These are phyloP conservation scores for Oryza meridionalis DNA, from an alignment of 176 grass and related monocot genomes.

Conservation along the genomic window DNA sequence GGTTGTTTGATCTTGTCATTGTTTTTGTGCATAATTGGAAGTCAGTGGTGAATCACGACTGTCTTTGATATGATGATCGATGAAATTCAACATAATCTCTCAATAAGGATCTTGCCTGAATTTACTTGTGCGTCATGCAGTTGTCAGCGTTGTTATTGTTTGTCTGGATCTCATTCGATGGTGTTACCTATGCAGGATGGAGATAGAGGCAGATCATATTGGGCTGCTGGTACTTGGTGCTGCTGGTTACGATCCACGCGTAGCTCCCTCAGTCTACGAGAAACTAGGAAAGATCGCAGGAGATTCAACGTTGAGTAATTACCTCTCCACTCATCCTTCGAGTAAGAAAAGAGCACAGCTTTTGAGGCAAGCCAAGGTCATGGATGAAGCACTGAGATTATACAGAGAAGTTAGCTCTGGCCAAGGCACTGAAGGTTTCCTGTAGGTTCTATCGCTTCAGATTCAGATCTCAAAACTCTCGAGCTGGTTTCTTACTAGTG, in stretches of 20 bases:
- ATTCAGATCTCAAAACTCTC: not conserved
- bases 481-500: not conserved
- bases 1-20: not conserved
- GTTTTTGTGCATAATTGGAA: constrained; percentile 2
- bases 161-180: constrained; percentile 13
- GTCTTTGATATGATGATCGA: not conserved
- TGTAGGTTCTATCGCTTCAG: constrained; percentile 45
- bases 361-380: constrained; percentile 62
- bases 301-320: constrained; percentile 63
- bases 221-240: constrained; percentile 82
- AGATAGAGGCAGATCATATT: constrained; percentile 96
- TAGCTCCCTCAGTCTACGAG: constrained; percentile 80
- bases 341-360: constrained; percentile 79
- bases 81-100: not conserved
- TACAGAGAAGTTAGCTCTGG: constrained; percentile 65
- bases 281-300: constrained; percentile 78
- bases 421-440: constrained; percentile 71
- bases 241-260: constrained; percentile 88
- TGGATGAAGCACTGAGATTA: constrained; percentile 74
- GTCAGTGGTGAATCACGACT: not conserved
- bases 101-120: not conserved
- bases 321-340: constrained; percentile 93
- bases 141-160: constrained; percentile 5
- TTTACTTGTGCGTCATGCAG: not conserved
- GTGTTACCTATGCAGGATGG: constrained; percentile 65